phyloP scores from a whole-genome alignment of 331 rosid species.

The Phaseolus coccineus region DNA sequence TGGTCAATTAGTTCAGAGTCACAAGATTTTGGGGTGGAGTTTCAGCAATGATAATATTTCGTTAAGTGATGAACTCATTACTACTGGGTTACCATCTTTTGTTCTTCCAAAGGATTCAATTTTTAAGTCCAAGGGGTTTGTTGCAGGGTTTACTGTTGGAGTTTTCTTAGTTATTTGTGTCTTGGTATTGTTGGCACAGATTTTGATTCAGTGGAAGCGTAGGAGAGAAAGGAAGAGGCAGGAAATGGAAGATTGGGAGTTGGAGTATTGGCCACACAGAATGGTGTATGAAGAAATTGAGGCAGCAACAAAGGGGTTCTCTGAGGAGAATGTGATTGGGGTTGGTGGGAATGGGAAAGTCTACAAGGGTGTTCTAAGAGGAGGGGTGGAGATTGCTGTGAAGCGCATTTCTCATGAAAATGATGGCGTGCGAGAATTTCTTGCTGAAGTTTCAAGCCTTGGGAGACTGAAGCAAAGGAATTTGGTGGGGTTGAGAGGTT shows the following conservation, averaged over 20 bases:
- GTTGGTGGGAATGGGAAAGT: constrained; percentile 90
- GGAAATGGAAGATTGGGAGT: constrained; percentile 92
- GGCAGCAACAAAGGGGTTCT: constrained; percentile 64
- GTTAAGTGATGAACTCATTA: constrained; percentile 57
- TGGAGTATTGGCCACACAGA: constrained; percentile 92
- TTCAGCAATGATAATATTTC: constrained; percentile 73
- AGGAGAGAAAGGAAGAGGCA: constrained; percentile 53
- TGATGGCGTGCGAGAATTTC: constrained; percentile 75
- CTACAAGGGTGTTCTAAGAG: constrained; percentile 68
- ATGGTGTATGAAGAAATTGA: constrained; percentile 67
- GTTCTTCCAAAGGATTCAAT: constrained; percentile 68
- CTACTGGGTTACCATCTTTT: constrained; percentile 69
- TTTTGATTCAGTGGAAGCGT: constrained; percentile 49
- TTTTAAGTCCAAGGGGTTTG: constrained; percentile 61
- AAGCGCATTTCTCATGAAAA: constrained; percentile 72
- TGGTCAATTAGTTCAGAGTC: constrained; percentile 74
- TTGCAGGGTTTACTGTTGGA: constrained; percentile 60
- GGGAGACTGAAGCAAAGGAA: constrained; percentile 83
- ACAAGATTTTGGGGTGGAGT: constrained; percentile 84
- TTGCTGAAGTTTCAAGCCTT: constrained; percentile 83
- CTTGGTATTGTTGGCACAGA: constrained; percentile 48
- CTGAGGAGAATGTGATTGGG: constrained; percentile 77
- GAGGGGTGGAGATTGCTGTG: constrained; percentile 76
- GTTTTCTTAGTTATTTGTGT: constrained; percentile 45
- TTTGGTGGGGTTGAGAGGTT: constrained; percentile 79